Base-by-base conservation (phyloP, 768 basidiomycete genomes). In the Peribolospora baueri region DNA sequence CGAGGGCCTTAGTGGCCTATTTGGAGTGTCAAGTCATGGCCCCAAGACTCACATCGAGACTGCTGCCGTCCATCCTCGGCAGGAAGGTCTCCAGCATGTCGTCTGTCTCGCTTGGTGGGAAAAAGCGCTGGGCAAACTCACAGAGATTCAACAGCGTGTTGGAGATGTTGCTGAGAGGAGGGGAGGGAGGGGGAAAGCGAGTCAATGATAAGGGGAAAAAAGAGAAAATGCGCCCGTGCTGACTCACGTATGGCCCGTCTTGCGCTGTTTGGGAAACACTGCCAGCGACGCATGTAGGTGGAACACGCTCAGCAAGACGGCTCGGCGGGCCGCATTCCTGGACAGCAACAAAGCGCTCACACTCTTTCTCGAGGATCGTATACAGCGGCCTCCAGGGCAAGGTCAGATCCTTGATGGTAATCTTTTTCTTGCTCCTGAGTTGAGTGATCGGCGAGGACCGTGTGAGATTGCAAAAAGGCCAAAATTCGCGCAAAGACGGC, bases 21-120 rank as follows among this genome's bases (percentile, higher is more conserved):
- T 7, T 45, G 43, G 7, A 45, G 43, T 45, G 7, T 45, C 43
- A 45, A 1, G 43, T 7, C 8, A 45, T 45, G 43, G 43, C 7
- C 38, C 14, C 9, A 37, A 25, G 41, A 72, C 80, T 65, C 58
- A 82, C 81, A 67, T 83, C 78, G 60, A 86, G 68, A 54, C 74
- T 74, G 36, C 77, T 79, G 41, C 80, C 81, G 61, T 85, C 81
- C 42, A 90, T 71, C 53, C 73, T 70, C 4, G 86, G 85, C 7
- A 93, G 69, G 64, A 90, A 86, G 0, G 75, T 79, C n/a, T 79
- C 72, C 40, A 93, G 75, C 84, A 93, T 90, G 61, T 84, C 81
- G 60, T 81, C 77, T 53, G 79, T 79, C 42, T 84, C 80, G 46
- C 81, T 76, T 13, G 86, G 86, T 61, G 87, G 85, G 68, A 87